Evolutionary conservation across 2,329 filamentous ascomycete genomes (phyloP).

Genomic region (Parasarocladium wereldwijsianum): DNA sequence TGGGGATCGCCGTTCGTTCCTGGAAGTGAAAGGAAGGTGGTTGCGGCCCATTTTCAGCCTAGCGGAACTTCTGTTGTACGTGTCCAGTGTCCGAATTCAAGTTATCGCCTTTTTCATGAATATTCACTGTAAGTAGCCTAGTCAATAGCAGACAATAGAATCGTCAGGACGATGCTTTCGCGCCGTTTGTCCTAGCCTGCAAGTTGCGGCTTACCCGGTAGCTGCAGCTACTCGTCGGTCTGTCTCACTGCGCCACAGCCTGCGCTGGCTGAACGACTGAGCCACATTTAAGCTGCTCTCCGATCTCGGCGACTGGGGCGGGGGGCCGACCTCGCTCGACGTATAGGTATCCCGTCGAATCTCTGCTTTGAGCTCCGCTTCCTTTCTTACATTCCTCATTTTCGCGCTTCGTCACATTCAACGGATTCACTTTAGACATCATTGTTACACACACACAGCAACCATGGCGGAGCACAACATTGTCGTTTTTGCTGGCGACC

Average conservation of each 20-base stretch:
- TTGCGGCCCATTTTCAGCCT: too few species aligned
- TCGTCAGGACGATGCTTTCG: background rate
- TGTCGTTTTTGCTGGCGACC: constrained; percentile 67
- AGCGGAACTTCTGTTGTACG: too few species aligned
- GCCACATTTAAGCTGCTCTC: too few species aligned
- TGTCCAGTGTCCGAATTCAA: too few species aligned
- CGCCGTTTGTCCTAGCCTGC: background rate
- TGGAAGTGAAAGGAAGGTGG: too few species aligned
- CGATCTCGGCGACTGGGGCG: constrained; percentile 17
- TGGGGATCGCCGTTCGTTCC: background rate
- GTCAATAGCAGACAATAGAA: background rate
- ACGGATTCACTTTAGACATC: background rate
- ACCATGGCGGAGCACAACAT: constrained; percentile 58
- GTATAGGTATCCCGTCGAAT: constrained; percentile 1
- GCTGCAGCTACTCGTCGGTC: constrained; percentile 1
- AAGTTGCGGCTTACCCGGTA: background rate
- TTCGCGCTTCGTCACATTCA: constrained; percentile 3
- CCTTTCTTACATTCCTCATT: background rate
- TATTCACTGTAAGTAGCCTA: background rate
- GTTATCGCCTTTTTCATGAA: background rate
- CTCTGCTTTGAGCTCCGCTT: background rate
- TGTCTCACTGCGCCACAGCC: too few species aligned
- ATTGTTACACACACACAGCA: constrained; percentile 2
- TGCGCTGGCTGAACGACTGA: too few species aligned
- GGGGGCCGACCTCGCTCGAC: constrained; percentile 4